Base-by-base conservation (phyloP, 345 rosid species). In the Syzygium oleosum region DNA sequence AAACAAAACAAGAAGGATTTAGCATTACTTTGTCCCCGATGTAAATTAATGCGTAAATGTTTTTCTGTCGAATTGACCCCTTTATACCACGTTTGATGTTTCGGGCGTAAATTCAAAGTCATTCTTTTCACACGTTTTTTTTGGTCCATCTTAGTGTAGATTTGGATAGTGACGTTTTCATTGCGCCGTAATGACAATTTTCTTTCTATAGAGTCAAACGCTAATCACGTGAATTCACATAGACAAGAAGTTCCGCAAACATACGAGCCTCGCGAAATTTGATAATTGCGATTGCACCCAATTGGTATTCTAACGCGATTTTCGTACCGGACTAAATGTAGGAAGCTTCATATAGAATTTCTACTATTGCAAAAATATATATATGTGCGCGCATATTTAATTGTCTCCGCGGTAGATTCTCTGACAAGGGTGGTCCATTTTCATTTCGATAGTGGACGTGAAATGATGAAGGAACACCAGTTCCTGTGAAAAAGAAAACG, bases 121-220 rank as follows among this genome's bases (percentile, higher is more conserved):
- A 16, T 31, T 19, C 78, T 65, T 65, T 65, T 31, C 43, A 15
- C 43, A 31, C 78, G 2, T 9, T 16, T 3, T 15, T 38, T 29
- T 3, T 6, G 6, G 12, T 34, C 13, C 5, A 34, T 19, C 0
- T 23, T 2, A 2, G 73, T 0, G 19, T 16, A 6, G 46, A 68
- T 23, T 68, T 34, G 4, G 46, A 17, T 9, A 5, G 23, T 0
- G 80, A 68, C 46, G 5, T 68, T 31, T 7, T 3, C 9, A 7
- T 29, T 15, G 41, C 38, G 17, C 16, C 4, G 22, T 15, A 31
- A 65, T 7, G 78, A 65, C 11, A 3, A 31, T 29, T 65, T 15
- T 65, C 43, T 29, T 3, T 1, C 16, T 8, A 6, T 2, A 1
- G 12, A 1, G 12, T 56, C 0, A 21, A 34, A 34, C 14, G 7